Conservation (phyloP, 768 basidiomycete genomes). For the Lactarius evosmus region DNA sequence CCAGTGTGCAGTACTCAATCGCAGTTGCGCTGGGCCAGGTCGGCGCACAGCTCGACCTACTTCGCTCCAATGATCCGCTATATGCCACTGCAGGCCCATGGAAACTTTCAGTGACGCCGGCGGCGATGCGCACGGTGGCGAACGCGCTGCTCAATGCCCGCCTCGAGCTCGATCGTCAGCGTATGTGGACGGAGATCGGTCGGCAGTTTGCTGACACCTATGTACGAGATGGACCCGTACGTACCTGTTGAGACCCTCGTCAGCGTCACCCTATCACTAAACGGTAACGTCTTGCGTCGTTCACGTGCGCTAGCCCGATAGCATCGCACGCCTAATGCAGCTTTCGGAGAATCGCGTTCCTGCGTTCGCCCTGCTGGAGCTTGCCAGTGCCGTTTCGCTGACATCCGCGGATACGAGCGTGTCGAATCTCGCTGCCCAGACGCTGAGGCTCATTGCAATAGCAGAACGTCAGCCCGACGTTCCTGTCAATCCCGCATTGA, state of each 20-base stretch:
- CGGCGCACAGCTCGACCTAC: slow-evolving; percentile 44
- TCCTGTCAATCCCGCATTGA: slow-evolving; percentile 47
- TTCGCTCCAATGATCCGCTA: slow-evolving; percentile 40
- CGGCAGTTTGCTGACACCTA: slow-evolving; percentile 53
- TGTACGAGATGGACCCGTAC: slow-evolving; percentile 14
- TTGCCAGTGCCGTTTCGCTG: slow-evolving; percentile 67
- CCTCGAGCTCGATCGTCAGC: slow-evolving; percentile 57
- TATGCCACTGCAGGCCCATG: slow-evolving; percentile 41
- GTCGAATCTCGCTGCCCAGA: slow-evolving; percentile 64
- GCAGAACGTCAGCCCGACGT: slow-evolving; percentile 62
- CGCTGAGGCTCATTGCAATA: slow-evolving; percentile 64
- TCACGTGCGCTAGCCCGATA: slow-evolving; percentile 26
- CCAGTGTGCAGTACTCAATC: slow-evolving; percentile 59
- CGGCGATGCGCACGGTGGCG: slow-evolving; percentile 45
- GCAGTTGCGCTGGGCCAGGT: slow-evolving; percentile 49
- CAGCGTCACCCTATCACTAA: not conserved
- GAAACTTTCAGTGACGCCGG: slow-evolving; percentile 39
- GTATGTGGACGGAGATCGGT: slow-evolving; percentile 62
- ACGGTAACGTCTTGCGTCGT: slow-evolving; percentile 1
- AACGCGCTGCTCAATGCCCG: slow-evolving; percentile 59
- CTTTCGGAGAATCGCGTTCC: slow-evolving; percentile 51
- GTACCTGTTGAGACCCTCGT: slow-evolving; percentile 1
- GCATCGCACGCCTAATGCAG: slow-evolving; percentile 50
- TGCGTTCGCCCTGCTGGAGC: slow-evolving; percentile 66
- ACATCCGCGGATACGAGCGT: slow-evolving; percentile 66